These are phyloP conservation scores for Fusarium sacchari DNA, from an alignment of 2,329 filamentous ascomycete genomes.

Conservation along the genomic window DNA sequence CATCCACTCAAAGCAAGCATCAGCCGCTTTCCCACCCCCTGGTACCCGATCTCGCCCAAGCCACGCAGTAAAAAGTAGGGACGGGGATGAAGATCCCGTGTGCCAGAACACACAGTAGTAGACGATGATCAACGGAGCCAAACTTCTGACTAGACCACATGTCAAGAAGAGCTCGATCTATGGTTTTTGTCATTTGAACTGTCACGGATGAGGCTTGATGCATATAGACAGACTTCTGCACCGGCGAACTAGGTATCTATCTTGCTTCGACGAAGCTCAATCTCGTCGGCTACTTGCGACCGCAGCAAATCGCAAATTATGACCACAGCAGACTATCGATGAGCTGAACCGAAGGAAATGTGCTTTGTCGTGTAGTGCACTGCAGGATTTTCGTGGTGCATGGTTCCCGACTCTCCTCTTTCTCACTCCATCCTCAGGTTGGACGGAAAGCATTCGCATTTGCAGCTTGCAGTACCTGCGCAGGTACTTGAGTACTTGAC, in stretches of 20 bases:
- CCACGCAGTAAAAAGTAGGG: conserved; percentile 40
- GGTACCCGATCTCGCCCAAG: conserved; percentile 43
- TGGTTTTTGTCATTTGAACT: neutral
- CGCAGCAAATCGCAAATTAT: conserved; percentile 1
- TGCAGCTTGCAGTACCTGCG: conserved; percentile 1
- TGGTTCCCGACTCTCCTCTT: neutral
- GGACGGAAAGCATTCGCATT: conserved; percentile 5
- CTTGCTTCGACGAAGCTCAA: neutral
- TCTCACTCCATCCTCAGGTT: neutral
- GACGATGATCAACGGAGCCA: conserved; percentile 33
- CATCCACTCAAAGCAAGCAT: conserved; percentile 29
- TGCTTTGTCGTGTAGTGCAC: neutral
- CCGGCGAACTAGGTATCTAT: conserved; percentile 4
- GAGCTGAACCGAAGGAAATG: conserved; percentile 9
- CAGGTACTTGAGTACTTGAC: neutral
- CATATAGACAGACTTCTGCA: neutral
- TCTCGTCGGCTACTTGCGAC: conserved; percentile 13
- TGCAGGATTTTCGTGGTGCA: conserved; percentile 27
- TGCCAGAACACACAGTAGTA: conserved; percentile 34
- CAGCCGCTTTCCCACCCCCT: conserved; percentile 34
- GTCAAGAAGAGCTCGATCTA: conserved; percentile 1
- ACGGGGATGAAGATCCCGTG: conserved; percentile 41
- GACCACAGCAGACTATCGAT: neutral
- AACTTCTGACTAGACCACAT: conserved; percentile 3
- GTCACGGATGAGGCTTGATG: neutral